Conservation (phyloP, 495 filamentous ascomycete species). For the Clohesyomyces aquaticus region DNA sequence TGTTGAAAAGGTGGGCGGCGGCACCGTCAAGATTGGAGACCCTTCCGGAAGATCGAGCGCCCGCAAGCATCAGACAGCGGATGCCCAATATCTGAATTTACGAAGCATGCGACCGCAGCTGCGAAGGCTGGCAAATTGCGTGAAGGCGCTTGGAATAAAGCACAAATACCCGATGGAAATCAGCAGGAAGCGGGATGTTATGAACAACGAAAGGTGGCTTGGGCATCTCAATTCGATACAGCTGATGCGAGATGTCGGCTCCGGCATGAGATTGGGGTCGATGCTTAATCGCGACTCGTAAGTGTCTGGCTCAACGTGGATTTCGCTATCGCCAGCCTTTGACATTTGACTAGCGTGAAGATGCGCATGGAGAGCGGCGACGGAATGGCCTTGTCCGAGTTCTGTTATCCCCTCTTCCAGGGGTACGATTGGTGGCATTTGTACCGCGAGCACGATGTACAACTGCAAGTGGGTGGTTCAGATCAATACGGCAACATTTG, state of each 20-base stretch:
- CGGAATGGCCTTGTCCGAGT: conserved; percentile 93
- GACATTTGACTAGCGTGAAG: conserved; percentile 66
- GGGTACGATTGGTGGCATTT: conserved; percentile 96
- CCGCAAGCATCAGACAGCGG: conserved; percentile 60
- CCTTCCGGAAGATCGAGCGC: conserved; percentile 75
- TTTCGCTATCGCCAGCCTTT: not conserved
- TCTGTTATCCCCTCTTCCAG: conserved; percentile 90
- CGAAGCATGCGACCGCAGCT: conserved; percentile 79
- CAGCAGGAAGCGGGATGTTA: conserved; percentile 58
- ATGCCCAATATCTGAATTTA: conserved; percentile 68
- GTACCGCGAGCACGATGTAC: conserved; percentile 63
- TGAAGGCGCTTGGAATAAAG: conserved; percentile 62
- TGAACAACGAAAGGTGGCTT: conserved; percentile 84
- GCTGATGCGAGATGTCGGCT: conserved; percentile 71
- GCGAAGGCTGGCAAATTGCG: conserved; percentile 73
- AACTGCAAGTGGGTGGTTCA: conserved; percentile 88
- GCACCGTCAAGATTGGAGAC: conserved; percentile 86
- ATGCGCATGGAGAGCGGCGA: conserved; percentile 76
- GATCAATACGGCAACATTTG: conserved; percentile 98
- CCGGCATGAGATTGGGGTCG: conserved; percentile 71
- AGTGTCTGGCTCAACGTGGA: conserved; percentile 48
- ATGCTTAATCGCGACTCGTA: conserved; percentile 91
- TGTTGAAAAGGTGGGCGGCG: conserved; percentile 17
- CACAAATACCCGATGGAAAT: conserved; percentile 56
- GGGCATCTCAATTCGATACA: conserved; percentile 69